Evolutionary conservation across 805 yeast genomes (phyloP), one percentile per base, ranked within the genome.

Genomic region (Candida multigemmis): DNA sequence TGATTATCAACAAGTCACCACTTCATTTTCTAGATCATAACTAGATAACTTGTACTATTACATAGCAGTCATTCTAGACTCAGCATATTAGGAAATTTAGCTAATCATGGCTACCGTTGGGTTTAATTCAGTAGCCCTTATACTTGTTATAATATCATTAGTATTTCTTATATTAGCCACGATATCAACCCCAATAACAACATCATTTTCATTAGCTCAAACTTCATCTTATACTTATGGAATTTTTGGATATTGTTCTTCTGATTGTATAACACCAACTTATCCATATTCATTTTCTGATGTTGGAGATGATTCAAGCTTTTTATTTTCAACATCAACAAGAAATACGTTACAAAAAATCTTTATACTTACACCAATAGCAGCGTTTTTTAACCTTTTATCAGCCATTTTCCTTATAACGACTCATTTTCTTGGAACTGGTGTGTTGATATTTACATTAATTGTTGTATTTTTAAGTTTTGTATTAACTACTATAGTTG

Each of bases 111-210:
- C n/a, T n/a, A n/a, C n/a, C n/a, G n/a, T n/a, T n/a, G 37, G 41
- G 12, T 38, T 43, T 21, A 38, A 37, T 28, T 33, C 45, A 5
- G 24, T 35, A 6, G 33, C 47, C 6, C 25, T 38, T 4, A 26
- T 70, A n/a, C 55, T 68, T 24, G 38, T 68, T 19, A 48, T 74
- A 25, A 59, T 68, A 7, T 60, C 86, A 2, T 50, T 78, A 40
- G 87, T 77, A 9, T 71, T 78, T 33, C 53, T 80, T 23, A 56
- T 81, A 22, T 48, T 81, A 16, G 72, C 78, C 3, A 62, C 74
- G 12, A 59, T 81, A 14, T 65, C 84, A 1, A 64, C 72, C 7
- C 89, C 93, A 0, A 73, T 74, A 2, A 57, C 68, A 6, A 35
- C 50, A 2, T 41, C 60, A 5, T 61, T 81, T 24, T 56, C 58